Percentiles rank a stretch among this genome's conserved stretches.
These are phyloP conservation scores for Aspergillus nanangensis DNA, from an alignment of 495 filamentous ascomycete species.

Conservation along the genomic window DNA sequence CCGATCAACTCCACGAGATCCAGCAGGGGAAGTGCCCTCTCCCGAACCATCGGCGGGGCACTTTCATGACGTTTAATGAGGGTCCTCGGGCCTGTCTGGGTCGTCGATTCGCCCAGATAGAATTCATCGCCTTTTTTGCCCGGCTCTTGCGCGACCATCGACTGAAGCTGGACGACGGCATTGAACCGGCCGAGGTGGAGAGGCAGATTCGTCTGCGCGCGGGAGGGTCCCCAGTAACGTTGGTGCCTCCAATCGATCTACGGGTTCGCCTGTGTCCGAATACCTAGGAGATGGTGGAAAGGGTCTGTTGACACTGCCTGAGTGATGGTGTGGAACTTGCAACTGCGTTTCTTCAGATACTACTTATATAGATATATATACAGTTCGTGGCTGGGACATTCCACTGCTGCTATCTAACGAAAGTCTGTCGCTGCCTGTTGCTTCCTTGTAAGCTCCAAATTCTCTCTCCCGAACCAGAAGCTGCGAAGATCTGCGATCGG, in stretches of 20 bases:
- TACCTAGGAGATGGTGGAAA: background rate
- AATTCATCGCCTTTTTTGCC: background rate
- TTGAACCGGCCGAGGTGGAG: background rate
- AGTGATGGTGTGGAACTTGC: background rate
- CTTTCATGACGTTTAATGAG: background rate
- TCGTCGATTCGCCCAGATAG: background rate
- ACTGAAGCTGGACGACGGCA: background rate
- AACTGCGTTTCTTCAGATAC: no score
- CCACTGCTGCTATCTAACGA: background rate
- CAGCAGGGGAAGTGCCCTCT: background rate
- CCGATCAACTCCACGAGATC: background rate
- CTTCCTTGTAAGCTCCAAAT: constrained; percentile 11
- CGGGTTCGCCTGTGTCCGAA: background rate
- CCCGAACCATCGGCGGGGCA: background rate
- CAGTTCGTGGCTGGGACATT: background rate
- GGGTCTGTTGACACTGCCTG: background rate
- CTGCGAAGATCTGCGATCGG: constrained; percentile 15
- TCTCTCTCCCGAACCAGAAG: constrained; percentile 22
- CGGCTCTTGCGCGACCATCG: background rate
- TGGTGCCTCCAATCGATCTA: background rate
- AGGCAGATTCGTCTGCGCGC: background rate
- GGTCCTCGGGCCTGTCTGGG: background rate
- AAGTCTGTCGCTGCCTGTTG: constrained; percentile 21
- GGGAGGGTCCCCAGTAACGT: background rate
- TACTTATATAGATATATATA: background rate